phyloP scores from a whole-genome alignment of 768 basidiomycete genomes.

The Coprinopsis marcescibilis region DNA sequence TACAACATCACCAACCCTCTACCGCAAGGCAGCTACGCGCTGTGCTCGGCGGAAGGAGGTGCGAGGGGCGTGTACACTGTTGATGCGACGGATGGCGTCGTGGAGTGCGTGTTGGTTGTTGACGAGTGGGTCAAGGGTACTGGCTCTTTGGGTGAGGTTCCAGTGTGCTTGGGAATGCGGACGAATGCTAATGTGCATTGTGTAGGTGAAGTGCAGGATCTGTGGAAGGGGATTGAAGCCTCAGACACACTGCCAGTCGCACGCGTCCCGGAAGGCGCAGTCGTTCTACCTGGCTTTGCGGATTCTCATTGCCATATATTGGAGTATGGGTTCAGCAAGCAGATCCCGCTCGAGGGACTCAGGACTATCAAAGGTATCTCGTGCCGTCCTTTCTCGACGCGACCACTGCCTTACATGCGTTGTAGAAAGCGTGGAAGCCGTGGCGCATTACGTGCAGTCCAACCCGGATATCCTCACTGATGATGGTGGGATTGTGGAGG shows the following conservation, averaged over 20 bases:
- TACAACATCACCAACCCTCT: too few relatives aligned
- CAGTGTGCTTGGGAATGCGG: too few relatives aligned
- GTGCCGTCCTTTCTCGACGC: neutral
- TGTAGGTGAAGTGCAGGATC: too few relatives aligned
- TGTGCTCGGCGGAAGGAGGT: too few relatives aligned
- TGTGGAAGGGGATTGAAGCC: too few relatives aligned
- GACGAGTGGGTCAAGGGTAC: too few relatives aligned
- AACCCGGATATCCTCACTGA: constrained; percentile 52
- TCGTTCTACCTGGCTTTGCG: constrained; percentile 66
- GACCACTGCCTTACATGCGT: neutral
- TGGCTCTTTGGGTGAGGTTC: too few relatives aligned
- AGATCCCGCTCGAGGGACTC: constrained; percentile 60
- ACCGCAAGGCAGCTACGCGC: too few relatives aligned
- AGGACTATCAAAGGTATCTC: constrained; percentile 48
- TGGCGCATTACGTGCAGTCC: constrained; percentile 53
- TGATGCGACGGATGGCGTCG: too few relatives aligned
- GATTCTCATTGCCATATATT: constrained; percentile 79
- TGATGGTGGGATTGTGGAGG: constrained; percentile 60
- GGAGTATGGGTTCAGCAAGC: constrained; percentile 65
- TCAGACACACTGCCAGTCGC: constrained; percentile 26
- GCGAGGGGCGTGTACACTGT: too few relatives aligned
- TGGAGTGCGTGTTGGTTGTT: too few relatives aligned
- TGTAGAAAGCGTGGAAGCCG: constrained; percentile 55
- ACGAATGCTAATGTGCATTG: too few relatives aligned
- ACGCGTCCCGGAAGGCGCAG: constrained; percentile 48